Evolutionary conservation across 805 yeast species (phyloP), one percentile per base, ranked within the genome.

Genomic region (Suhomyces kilbournensis): DNA sequence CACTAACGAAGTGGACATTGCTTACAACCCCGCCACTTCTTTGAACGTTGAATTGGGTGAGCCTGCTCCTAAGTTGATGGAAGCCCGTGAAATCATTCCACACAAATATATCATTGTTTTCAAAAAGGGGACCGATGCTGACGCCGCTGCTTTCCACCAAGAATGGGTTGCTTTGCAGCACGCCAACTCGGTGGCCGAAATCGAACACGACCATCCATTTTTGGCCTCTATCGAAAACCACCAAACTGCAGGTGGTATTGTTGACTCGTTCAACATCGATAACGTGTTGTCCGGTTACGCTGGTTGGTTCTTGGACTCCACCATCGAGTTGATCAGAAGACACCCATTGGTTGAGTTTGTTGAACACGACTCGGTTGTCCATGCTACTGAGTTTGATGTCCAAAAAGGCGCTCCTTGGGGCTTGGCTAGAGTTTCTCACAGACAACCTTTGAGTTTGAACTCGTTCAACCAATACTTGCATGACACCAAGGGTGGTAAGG

Each of bases 341-440:
- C 82, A 79, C 60, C 84, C 85, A 6, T 74, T 75, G 46, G 83
- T 90, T 44, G 82, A 81, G 48, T 83, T 80, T 65, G 85, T 90
- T 54, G 97, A 90, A 75, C 71, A 76, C 62, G 96, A 90, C 66
- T 85, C 92, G 1, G 70, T 77, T 56, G 96, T 90, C 50, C 72
- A 76, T 56, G 82, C 90, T 26, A 75, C 73, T 49, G 85, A 83
- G 60, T 78, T 84, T 49, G 81, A 83, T 55, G 79, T 82, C 54
- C 94, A 90, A 74, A 80, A 81, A 58, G 91, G 91, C 56, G 92
- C 96, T 26, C 96, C 97, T 46, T 91, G 97, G 97, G 97, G 97
- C 62, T 80, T 91, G 57, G 88, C 96, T 23, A 83, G 97, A 77
- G 83, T 91, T 55, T 88, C 96, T 23, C 96, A 90, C 74, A 82